Percentiles rank a stretch among this genome's conserved stretches.
phyloP scores from a whole-genome alignment of 257 asterid genomes.

The Fraxinus quadrangulata region DNA sequence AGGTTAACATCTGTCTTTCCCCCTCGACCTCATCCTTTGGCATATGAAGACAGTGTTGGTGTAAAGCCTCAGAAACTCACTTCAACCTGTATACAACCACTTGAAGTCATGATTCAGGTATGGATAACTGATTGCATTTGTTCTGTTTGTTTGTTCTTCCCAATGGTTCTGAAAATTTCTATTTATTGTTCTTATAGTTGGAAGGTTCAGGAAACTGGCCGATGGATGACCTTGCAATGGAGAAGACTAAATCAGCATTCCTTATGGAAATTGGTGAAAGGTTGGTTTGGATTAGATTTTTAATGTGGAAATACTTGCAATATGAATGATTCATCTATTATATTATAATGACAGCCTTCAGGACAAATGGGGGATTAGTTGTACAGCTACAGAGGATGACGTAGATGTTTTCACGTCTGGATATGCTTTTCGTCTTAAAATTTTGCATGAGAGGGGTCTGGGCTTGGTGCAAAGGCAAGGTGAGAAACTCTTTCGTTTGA shows the following conservation, averaged over 20 bases:
- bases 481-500: conserved; percentile 35
- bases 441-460: conserved; percentile 91
- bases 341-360: conserved; percentile 65
- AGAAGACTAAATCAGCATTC: conserved; percentile 93
- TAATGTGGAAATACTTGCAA: conserved; percentile 7
- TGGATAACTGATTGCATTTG: conserved; percentile 27
- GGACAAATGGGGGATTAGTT: conserved; percentile 56
- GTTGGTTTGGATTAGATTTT: conserved; percentile 44
- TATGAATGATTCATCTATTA: conserved; percentile 30
- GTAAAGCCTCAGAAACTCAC: conserved; percentile 55
- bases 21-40: conserved; percentile 88
- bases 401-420: conserved; percentile 87
- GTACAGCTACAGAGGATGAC: conserved; percentile 83
- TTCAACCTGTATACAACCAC: conserved; percentile 71
- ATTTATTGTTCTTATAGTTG: conserved; percentile 53
- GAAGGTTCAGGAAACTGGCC: conserved; percentile 99
- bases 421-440: conserved; percentile 89
- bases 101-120: conserved; percentile 95
- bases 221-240: conserved; percentile 86
- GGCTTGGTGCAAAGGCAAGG: conserved; percentile 61
- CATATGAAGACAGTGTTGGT: conserved; percentile 50
- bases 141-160: conserved; percentile 18
- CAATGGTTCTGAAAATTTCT: conserved; percentile 10
- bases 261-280: conserved; percentile 93
- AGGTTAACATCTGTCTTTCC: conserved; percentile 91